Base-by-base conservation (phyloP, 2,329 filamentous ascomycete species). In the Penicillium concentricum region DNA sequence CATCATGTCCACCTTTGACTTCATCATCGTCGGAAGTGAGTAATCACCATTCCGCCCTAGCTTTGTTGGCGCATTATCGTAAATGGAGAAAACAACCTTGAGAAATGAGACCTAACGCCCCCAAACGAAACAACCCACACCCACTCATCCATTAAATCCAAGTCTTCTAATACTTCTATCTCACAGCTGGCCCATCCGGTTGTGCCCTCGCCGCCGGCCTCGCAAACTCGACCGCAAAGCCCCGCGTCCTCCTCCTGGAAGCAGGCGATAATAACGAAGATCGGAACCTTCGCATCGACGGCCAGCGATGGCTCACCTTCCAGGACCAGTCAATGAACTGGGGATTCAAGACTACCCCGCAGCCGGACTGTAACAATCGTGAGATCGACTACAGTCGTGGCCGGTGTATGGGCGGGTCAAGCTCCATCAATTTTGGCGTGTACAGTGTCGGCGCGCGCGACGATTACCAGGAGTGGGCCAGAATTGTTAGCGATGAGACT, bases 221-320 rank as follows among this genome's bases (percentile, higher is more conserved):
- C 5, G 78, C 83, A 1, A 68, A 74, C n/a, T 72, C 80, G 0
- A 20, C 74, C 0, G 74, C 76, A 28, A 74, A 72, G 13, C 84
- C 84, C 0, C 75, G 66, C 0, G 78, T 87, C 3, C 77, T 87
- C 3, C 76, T 88, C 1, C 71, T 87, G 2, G 85, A 87, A 70
- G 84, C 84, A 4, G 85, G 85, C 12, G 73, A 76, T 1, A 54
- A 62, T 6, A 81, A 84, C 41, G 74, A 78, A 1, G 77, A 81
- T 54, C 73, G 70, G 10, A 70, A 74, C 15, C 72, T 80, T 12
- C 79, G 80, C 4, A 75, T 81, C 12, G 77, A 78, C 46, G 82
- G 77, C 10, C 76, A 86, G 61, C 78, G 84, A 44, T 87, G 79
- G 54, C 47, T 76, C 2, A 81, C 81, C 0, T 79, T 81, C 35